Conservation (phyloP, 2,329 filamentous ascomycete species). For the Bipolaris bicolor region DNA sequence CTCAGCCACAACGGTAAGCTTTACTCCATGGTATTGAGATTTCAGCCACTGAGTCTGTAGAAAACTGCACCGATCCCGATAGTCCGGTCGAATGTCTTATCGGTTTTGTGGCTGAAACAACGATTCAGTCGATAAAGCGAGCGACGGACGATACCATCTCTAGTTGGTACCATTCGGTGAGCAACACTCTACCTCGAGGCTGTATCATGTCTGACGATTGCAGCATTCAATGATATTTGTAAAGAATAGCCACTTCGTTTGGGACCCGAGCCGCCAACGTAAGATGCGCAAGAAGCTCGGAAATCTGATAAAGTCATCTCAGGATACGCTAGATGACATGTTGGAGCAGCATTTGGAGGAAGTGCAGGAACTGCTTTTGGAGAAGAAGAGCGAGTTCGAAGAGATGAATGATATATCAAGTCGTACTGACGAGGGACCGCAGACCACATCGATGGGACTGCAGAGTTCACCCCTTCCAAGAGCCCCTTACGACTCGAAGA, state of each 20-base stretch:
- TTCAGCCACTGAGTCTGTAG: slow-evolving; percentile 33
- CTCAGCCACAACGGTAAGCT: slow-evolving; percentile 73
- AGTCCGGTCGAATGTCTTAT: slow-evolving; percentile 69
- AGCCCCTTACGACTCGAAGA: slow-evolving; percentile 18
- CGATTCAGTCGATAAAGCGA: slow-evolving; percentile 73
- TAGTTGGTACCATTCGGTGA: slow-evolving; percentile 79
- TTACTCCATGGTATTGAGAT: neutral
- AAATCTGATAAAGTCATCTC: slow-evolving; percentile 55
- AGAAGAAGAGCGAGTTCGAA: slow-evolving; percentile 50
- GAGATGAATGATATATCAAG: slow-evolving; percentile 28
- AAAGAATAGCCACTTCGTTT: slow-evolving; percentile 75
- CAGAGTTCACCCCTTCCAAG: slow-evolving; percentile 32
- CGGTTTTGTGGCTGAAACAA: slow-evolving; percentile 78
- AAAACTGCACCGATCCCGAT: slow-evolving; percentile 65
- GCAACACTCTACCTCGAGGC: slow-evolving; percentile 14
- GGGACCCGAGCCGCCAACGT: slow-evolving; percentile 65
- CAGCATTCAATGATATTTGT: slow-evolving; percentile 80
- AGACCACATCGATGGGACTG: slow-evolving; percentile 17
- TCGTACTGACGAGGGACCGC: slow-evolving; percentile 29
- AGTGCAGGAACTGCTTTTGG: slow-evolving; percentile 56
- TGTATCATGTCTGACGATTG: slow-evolving; percentile 1
- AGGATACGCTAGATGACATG: slow-evolving; percentile 62
- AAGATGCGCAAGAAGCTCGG: slow-evolving; percentile 66
- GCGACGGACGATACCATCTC: slow-evolving; percentile 71
- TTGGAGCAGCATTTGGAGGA: slow-evolving; percentile 59